Evolutionary conservation across 2,329 filamentous ascomycete species (phyloP).

Genomic region (Parafenestella ontariensis): DNA sequence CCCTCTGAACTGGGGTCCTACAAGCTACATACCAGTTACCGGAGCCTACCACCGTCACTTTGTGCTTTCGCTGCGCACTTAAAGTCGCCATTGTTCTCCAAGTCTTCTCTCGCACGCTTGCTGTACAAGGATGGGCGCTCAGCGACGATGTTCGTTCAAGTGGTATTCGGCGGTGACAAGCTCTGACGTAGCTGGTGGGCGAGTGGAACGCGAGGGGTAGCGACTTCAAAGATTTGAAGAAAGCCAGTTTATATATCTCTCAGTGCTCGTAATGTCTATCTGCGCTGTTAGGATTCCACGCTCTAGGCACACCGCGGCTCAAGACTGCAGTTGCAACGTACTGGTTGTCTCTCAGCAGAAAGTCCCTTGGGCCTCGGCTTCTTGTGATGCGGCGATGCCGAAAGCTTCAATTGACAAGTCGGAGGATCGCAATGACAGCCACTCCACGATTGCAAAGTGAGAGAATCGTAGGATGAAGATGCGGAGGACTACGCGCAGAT

Average conservation of each 20-base stretch:
- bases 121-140: constrained; percentile 10
- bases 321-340: constrained; percentile 19
- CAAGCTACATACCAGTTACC: constrained; percentile 80
- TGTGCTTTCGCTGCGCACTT: constrained; percentile 75
- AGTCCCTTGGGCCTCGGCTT: constrained; percentile 40
- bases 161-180: constrained; percentile 21
- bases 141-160: constrained; percentile 10
- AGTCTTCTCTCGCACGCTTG: constrained; percentile 3
- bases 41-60: constrained; percentile 91
- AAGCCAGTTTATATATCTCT: constrained; percentile 34
- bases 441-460: neutral
- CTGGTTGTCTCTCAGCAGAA: constrained; percentile 26
- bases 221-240: constrained; percentile 18
- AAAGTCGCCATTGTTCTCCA: constrained; percentile 56
- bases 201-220: constrained; percentile 17
- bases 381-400: constrained; percentile 44
- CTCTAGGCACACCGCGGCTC: constrained; percentile 32
- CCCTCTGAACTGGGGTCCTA: neutral
- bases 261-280: constrained; percentile 10
- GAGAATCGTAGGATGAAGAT: neutral
- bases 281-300: constrained; percentile 14
- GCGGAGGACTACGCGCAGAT: constrained; percentile 13
- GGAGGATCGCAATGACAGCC: constrained; percentile 18
- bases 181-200: constrained; percentile 25
- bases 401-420: constrained; percentile 20